Base-by-base conservation (phyloP, 768 basidiomycete species). In the Lyophyllum semitale region DNA sequence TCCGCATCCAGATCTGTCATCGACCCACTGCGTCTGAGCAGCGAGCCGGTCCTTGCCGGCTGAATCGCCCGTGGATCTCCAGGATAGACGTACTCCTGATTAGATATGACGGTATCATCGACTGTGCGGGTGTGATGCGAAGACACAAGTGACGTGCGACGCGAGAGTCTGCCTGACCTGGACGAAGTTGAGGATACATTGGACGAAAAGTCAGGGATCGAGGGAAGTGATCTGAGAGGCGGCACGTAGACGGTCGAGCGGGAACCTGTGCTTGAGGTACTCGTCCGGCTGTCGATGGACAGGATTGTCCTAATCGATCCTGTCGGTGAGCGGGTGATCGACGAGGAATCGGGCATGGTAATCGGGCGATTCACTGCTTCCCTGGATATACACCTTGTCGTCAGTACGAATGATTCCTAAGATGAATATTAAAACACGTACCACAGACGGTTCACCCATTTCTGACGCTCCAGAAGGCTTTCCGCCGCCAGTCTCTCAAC, bases 401-500 rank as follows among this genome's bases (percentile, higher is more conserved):
- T 55, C 33, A 48, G 12, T 22, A 55, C 11, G 41, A 12, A 25
- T 18, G 12, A 17, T 27, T 55, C n/a, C 41, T 30, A 2, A 49
- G 17, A 59, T 38, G 57, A 53, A 20, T 15, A 46, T 33, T n/a
- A 38, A 61, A 58, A 25, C 1, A 75, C 84, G 45, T 64, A 93
- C 95, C 91, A 94, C 51, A 97, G 82, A 4, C 92, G 83, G 63
- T 90, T 91, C 12, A 95, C 93, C 95, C 95, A 97, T 69, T 88
- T 84, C 48, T 93, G 88, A 61, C 94, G 78, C 68, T 95, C 91
- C 54, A 89, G 70, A 7, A 93, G 80, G 59, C 91, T 94, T 66
- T 95, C 94, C n/a, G 91, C 88, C 5, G 88, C 94, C 23, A 97
- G 68, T 8, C 95, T 73, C 67, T 97, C 95, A 1, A 94, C 85